Base-by-base conservation (phyloP, 352 stramenopile species). In the Peronospora farinosa region DNA sequence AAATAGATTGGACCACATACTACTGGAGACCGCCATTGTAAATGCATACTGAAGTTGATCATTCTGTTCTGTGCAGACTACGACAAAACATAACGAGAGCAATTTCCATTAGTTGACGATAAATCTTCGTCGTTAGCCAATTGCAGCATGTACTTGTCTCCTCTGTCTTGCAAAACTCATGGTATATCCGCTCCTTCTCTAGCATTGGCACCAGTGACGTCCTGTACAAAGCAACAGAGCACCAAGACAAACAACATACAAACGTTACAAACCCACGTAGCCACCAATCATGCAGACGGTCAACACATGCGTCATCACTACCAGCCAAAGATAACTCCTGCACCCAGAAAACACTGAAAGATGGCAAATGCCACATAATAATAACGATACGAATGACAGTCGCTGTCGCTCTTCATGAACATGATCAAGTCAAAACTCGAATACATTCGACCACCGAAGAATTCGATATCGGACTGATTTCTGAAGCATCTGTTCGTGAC, bases 261-360 rank as follows among this genome's bases (percentile, higher is more conserved):
- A 53, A 12, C 23, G 38, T 54, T 33, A 60, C 25, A 19, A n/a
- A n/a, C n/a, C n/a, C n/a, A 47, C 1, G 6, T 46, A 17, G 21
- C 9, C 40, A 36, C 39, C 38, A 28, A 3, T 1, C 10, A 32
- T 12, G 28, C 28, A 32, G 28, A 32, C 10, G 4, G 4, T n/a
- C n/a, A n/a, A n/a, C n/a, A 7, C 7, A 3, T 12, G 10, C 28
- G 7, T 9, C 7, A 32, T 11, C 7, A 32, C 5, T 55, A 84
- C 73, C 74, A 85, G 40, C 74, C 74, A 23, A 83, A 83, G 51
- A 83, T 79, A 40, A 85, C 55, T 31, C 74, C 74, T 13, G 74
- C 69, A 32, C 74, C 69, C 11, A 85, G 50, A 47, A 80, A 81
- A 47, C 71, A 85, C 54, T 85, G 71, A 41, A 79, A 67, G 47